Evolutionary conservation across 148 eudicot species (phyloP).

Genomic region (Amaranthus cruentus): DNA sequence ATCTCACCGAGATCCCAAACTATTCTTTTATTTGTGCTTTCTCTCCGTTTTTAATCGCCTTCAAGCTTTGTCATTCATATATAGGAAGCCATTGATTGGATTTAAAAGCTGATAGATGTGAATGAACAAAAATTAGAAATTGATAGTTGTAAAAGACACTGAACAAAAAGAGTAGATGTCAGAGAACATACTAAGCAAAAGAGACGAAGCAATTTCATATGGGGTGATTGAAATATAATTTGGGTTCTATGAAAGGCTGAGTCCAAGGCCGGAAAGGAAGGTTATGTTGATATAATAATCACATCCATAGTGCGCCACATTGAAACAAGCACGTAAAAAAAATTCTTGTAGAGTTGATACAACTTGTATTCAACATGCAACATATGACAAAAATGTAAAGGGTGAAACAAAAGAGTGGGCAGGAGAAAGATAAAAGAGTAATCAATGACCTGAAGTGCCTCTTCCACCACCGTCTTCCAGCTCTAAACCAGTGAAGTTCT

Average conservation of each 20-base stretch:
- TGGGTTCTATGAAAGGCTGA: not conserved
- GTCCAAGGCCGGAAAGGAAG: not conserved
- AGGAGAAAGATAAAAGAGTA: conserved; percentile 6
- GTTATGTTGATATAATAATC: not conserved
- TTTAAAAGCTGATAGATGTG: too few relatives aligned
- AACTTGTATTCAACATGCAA: not conserved
- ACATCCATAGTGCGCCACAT: not conserved
- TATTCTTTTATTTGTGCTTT: too few relatives aligned
- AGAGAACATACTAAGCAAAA: not conserved
- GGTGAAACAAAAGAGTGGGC: not conserved
- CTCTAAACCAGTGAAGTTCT: conserved; percentile 94
- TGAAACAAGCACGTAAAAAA: too few relatives aligned
- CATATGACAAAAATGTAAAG: not conserved
- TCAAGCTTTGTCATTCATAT: too few relatives aligned
- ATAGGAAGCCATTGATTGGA: too few relatives aligned
- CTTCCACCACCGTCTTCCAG: conserved; percentile 99
- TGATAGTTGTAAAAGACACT: too few relatives aligned
- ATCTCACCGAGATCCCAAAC: too few relatives aligned
- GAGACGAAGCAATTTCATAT: not conserved
- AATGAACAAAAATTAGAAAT: too few relatives aligned
- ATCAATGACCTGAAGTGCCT: conserved; percentile 86
- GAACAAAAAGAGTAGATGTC: not conserved
- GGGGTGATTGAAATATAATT: not conserved
- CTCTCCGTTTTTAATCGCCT: too few relatives aligned
- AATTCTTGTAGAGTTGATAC: too few relatives aligned